Evolutionary conservation across 768 basidiomycete genomes (phyloP), one percentile per base, ranked within the genome.

Genomic region (Termitomyces bulborhizus): DNA sequence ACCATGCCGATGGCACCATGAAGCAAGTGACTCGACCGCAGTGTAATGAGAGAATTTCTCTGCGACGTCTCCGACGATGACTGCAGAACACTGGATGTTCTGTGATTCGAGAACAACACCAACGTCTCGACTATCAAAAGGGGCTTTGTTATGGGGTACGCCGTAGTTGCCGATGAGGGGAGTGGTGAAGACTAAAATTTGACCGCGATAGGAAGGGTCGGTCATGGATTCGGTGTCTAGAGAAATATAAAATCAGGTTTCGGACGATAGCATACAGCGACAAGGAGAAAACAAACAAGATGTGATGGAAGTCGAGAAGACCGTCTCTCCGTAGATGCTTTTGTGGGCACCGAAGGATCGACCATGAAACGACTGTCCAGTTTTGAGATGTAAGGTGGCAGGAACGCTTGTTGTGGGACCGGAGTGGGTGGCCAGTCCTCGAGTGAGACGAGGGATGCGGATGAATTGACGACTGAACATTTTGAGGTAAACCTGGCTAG

Each of bases 181-280:
- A 0, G 95, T 89, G 43, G 97, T 99, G 76, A 99, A 99, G 55
- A 99, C 97, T 60, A 99, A 83, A 66, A 99, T 96, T 72, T 99
- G 97, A 49, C 93, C 89, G 34, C 93, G 90, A 72, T 99, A 98
- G 7, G 97, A 98, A 6, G 97, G 97, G 69, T 99, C 97, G 37
- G 97, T 99, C 97, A 99, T 98, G 7, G 93, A 97, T 73, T 99
- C 97, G 46, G 96, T 98, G 70, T 99, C 94, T 96, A 66, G 12
- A 34, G 4, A n/a, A 40, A 27, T 21, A 21, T 21, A 18, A 24
- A 56, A 59, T 46, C 4, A 42, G 59, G 54, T 58, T 60, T 34
- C 26, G 46, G 41, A n/a, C 31, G 1, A 34, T 15, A 12, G 34
- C 54, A 31, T 16, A 46, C 6, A 50, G 36, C 12, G 31, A 21